Percentiles rank a stretch among this genome's conserved stretches.
These are phyloP conservation scores for Acanthamoeba healyi DNA, from an alignment of 208 protist genomes.

Conservation along the genomic window DNA sequence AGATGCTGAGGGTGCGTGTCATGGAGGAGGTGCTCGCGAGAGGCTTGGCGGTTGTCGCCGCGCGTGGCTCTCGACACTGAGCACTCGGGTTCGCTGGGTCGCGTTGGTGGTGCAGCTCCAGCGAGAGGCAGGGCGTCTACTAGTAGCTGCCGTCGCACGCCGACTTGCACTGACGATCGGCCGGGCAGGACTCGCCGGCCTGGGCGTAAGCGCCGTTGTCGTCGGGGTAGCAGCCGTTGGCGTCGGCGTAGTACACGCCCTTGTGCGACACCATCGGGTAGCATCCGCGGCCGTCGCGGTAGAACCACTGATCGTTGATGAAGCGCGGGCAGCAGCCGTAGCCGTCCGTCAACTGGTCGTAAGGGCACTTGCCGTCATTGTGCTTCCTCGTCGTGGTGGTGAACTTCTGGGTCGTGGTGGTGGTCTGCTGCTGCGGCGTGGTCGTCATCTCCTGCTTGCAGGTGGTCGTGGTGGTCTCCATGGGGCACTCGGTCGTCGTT, in stretches of 20 bases:
- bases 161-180: background rate
- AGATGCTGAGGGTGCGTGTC: no score
- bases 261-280: background rate
- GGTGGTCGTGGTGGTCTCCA: no score
- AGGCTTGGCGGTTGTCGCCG: no score
- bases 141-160: background rate
- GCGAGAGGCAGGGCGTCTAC: no score
- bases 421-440: background rate
- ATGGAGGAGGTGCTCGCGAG: no score
- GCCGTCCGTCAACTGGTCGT: background rate
- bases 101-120: no score
- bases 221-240: constrained; percentile 20
- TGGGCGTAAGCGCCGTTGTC: background rate
- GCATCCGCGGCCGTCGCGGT: background rate
- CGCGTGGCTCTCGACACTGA: no score
- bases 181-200: background rate
- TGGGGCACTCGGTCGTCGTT: no score
- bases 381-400: constrained; percentile 1
- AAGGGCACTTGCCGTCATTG: background rate
- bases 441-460: no score
- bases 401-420: background rate
- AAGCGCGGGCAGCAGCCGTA: background rate
- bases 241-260: background rate
- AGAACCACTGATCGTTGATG: background rate
- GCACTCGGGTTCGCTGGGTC: no score